Evolutionary conservation across 2,329 filamentous ascomycete genomes (phyloP).

Genomic region (Ceratocystis huliohia): DNA sequence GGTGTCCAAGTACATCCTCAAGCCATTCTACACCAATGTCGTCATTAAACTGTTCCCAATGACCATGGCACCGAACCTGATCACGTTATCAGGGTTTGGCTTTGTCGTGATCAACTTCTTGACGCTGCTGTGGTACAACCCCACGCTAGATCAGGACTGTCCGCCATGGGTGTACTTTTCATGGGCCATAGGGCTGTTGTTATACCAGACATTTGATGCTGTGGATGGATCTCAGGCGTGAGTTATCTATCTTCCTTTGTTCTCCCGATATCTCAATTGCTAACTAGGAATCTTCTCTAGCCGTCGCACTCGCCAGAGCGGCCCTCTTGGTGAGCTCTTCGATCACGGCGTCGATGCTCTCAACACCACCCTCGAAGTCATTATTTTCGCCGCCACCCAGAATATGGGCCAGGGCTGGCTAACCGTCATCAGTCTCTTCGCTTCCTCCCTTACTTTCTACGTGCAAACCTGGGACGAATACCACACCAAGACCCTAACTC

Average conservation of each 20-base stretch:
- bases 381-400: constrained; percentile 83
- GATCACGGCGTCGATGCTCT: constrained; percentile 95
- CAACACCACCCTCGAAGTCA: constrained; percentile 86
- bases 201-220: constrained; percentile 98
- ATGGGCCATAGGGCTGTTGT: constrained; percentile 78
- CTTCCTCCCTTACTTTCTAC: constrained; percentile 86
- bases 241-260: constrained; percentile 29
- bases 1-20: constrained; percentile 81
- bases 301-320: constrained; percentile 79
- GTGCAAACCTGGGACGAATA: constrained; percentile 99
- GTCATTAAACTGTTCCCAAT: constrained; percentile 92
- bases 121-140: constrained; percentile 90
- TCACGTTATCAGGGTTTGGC: constrained; percentile 78
- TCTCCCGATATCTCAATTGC: constrained; percentile 8
- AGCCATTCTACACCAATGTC: constrained; percentile 92
- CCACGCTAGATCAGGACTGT: constrained; percentile 85
- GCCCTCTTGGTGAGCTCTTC: constrained; percentile 88
- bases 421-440: constrained; percentile 72
- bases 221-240: constrained; percentile 90
- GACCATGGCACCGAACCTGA: constrained; percentile 81
- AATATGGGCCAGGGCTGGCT: constrained; percentile 89
- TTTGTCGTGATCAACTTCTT: constrained; percentile 84
- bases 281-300: constrained; percentile 31
- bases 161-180: constrained; percentile 89
- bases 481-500: constrained; percentile 87